Conservation (phyloP, 345 rosid species). For the Eucalyptus cloeziana region DNA sequence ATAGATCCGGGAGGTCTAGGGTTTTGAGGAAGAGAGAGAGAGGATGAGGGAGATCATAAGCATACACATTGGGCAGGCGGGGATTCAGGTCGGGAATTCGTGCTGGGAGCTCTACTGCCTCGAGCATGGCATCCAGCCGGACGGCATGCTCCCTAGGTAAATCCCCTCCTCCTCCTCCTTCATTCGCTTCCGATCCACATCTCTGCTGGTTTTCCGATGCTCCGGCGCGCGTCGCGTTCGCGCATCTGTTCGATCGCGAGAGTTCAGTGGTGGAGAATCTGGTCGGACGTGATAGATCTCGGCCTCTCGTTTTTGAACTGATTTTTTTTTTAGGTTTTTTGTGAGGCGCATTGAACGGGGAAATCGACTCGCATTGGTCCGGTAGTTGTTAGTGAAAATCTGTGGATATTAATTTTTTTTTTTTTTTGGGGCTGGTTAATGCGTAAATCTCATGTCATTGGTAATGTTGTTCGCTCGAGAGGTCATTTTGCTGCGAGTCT, state of each 20-base stretch:
- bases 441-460: background rate
- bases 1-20: background rate
- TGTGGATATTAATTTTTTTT: background rate
- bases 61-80: constrained; percentile 56
- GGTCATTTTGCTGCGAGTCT: background rate
- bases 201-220: background rate
- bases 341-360: background rate
- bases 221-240: background rate
- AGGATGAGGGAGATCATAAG: constrained; percentile 53
- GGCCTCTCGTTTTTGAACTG: background rate
- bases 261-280: background rate
- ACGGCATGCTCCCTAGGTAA: constrained; percentile 59
- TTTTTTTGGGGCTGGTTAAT: background rate
- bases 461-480: background rate
- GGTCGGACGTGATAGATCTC: background rate
- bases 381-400: background rate
- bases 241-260: background rate
- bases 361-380: background rate
- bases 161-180: background rate
- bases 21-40: background rate
- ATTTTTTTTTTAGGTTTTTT: background rate
- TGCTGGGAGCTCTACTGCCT: constrained; percentile 58
- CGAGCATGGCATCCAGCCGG: constrained; percentile 55
- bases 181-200: background rate
- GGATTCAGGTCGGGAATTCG: constrained; percentile 51